Conservation (phyloP, 1,284 basidiomycete species). For the Moesziomyces parantarcticus region DNA sequence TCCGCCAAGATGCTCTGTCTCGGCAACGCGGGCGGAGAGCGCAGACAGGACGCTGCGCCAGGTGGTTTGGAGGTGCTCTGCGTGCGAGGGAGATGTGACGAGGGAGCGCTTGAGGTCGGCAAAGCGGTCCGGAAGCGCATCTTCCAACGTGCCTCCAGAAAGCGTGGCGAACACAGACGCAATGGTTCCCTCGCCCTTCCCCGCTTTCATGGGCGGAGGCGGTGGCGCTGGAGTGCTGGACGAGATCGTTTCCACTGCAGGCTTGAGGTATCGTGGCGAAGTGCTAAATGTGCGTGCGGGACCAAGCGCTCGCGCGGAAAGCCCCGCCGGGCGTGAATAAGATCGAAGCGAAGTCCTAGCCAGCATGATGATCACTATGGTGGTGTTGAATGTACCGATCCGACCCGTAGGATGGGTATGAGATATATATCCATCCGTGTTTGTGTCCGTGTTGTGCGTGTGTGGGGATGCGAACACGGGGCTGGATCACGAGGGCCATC, state of each 20-base stretch:
- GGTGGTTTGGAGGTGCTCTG: constrained; percentile 25
- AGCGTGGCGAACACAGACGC: constrained; percentile 56
- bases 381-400: neutral
- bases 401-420: too few relatives aligned
- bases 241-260: constrained; percentile 13
- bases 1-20: constrained; percentile 23
- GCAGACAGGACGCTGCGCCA: constrained; percentile 40
- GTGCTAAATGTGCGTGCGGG: neutral
- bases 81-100: constrained; percentile 24
- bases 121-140: constrained; percentile 52
- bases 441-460: neutral
- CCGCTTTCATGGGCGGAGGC: constrained; percentile 6
- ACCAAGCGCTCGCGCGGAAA: neutral
- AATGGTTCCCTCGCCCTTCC: constrained; percentile 52
- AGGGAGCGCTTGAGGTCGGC: constrained; percentile 41
- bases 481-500: neutral
- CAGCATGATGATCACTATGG: too few relatives aligned
- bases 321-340: too few relatives aligned
- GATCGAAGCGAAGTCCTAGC: neutral
- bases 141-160: constrained; percentile 44
- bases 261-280: neutral
- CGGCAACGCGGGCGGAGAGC: constrained; percentile 19
- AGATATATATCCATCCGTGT: neutral
- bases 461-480: neutral
- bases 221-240: constrained; percentile 3